phyloP scores from a whole-genome alignment of 306 rosid genomes.

The Alnus rubra region DNA sequence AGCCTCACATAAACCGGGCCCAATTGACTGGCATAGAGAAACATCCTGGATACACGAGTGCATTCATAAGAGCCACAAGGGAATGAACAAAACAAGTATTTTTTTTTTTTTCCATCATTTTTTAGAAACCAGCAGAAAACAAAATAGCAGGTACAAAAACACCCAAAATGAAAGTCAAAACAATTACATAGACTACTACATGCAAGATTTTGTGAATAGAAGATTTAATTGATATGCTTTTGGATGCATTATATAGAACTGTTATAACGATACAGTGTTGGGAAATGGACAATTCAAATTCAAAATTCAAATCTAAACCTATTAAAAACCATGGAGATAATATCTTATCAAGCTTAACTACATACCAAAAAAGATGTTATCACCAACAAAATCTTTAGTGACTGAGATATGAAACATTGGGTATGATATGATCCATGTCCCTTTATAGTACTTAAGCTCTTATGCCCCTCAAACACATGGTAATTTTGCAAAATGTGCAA shows the following conservation, averaged over 20 bases:
- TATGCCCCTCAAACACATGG: too few species aligned
- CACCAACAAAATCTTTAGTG: not conserved
- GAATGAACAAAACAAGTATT: not conserved
- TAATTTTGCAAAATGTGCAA: too few species aligned
- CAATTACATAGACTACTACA: not conserved
- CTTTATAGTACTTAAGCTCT: too few species aligned
- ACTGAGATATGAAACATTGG: not conserved
- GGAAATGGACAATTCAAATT: too few species aligned
- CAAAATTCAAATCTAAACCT: not conserved
- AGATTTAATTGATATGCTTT: not conserved
- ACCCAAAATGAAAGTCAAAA: not conserved
- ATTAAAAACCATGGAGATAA: not conserved
- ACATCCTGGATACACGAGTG: not conserved
- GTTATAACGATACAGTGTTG: not conserved
- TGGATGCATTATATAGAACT: not conserved
- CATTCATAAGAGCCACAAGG: not conserved
- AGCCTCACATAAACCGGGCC: not conserved
- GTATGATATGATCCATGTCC: not conserved
- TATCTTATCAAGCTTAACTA: not conserved
- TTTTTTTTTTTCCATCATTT: too few species aligned
- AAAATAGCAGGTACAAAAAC: not conserved
- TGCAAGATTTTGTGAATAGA: not conserved
- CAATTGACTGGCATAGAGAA: not conserved
- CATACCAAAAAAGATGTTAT: not conserved
- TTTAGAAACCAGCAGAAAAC: not conserved